Base-by-base conservation (phyloP, 139 green algal species). In the Chlamydomonas urium region DNA sequence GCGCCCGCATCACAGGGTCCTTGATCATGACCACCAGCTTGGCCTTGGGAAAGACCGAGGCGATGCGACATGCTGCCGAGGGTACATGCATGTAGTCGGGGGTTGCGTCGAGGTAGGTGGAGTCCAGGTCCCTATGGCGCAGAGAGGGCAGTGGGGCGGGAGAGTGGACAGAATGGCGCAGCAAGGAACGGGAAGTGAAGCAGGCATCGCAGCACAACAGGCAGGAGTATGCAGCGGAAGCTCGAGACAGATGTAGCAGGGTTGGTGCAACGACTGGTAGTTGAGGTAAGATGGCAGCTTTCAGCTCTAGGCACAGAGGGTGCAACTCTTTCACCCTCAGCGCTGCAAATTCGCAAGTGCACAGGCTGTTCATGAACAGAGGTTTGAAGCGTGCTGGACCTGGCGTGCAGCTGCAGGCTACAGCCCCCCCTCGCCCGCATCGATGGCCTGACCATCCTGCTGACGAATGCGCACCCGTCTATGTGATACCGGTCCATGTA, bases 81-180 rank as follows among this genome's bases (percentile, higher is more conserved):
- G 60, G 60, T 21, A 31, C 29, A 26, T 67, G 60, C 32, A 67
- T 67, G 60, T 67, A 67, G 60, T 67, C 60, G 10, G 60, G 60
- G 5, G 60, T 67, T 8, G 21, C 31, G 29, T 67, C 60, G 10
- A 67, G 32, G 60, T 37, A 67, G 60, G 60, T 67, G 42, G 8
- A 8, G 10, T 8, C 8, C 10, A 24, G 10, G 42, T 50, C 10
- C 10, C 42, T 50, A 14, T 50, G 42, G 42, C 42, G 10, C 42
- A 8, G 8, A 14, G 8, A 14, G 8, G 42, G 42, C 42, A 50
- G 42, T 14, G 42, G 14, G 8, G 42, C 10, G 42, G 42, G 14
- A 50, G 10, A 14, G 14, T 50, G 42, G 8, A 14, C 10, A 8
- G 42, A 8, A 50, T 24, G 8, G 42, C 42, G 14, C 8, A 50